Conservation (phyloP, 768 basidiomycete genomes). For the Phylloporus scabripes region DNA sequence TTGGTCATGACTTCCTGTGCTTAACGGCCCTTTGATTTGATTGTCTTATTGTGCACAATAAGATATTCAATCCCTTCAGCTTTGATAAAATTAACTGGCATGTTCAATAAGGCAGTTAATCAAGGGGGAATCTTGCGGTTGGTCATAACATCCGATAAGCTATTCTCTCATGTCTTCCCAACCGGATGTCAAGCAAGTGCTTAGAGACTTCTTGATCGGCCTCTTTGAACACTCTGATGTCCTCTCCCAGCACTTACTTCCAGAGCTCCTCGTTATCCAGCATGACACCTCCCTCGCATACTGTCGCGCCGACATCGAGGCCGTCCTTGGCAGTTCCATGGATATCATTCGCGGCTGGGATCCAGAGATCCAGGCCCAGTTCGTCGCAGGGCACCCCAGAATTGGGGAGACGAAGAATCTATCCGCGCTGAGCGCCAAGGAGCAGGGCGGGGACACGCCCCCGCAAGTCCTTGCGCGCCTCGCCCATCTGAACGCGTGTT, state of each 20-base stretch:
- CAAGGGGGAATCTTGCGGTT: no score
- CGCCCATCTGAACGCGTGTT: conserved; percentile 67
- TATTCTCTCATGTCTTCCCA: background rate
- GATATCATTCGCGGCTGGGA: conserved; percentile 50
- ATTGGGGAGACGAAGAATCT: conserved; percentile 81
- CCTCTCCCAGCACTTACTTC: conserved; percentile 48
- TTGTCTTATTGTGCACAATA: no score
- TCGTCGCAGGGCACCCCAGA: conserved; percentile 82
- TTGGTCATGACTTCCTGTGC: no score
- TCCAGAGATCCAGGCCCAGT: conserved; percentile 44
- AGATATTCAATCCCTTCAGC: no score
- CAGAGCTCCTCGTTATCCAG: conserved; percentile 39
- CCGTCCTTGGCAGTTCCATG: conserved; percentile 53
- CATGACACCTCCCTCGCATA: conserved; percentile 7
- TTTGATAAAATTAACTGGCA: no score
- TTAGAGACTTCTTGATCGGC: conserved; percentile 33
- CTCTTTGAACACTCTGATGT: conserved; percentile 68
- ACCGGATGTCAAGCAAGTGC: conserved; percentile 12
- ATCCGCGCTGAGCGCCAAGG: conserved; percentile 68
- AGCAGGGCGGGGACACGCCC: conserved; percentile 57
- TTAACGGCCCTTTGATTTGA: no score
- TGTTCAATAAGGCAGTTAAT: no score
- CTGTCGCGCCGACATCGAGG: conserved; percentile 37
- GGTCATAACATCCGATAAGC: conserved; percentile 1
- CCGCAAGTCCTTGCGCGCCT: conserved; percentile 72